These are phyloP conservation scores for Oryza meyeriana DNA, from an alignment of 176 grass and related monocot genomes.

Conservation along the genomic window DNA sequence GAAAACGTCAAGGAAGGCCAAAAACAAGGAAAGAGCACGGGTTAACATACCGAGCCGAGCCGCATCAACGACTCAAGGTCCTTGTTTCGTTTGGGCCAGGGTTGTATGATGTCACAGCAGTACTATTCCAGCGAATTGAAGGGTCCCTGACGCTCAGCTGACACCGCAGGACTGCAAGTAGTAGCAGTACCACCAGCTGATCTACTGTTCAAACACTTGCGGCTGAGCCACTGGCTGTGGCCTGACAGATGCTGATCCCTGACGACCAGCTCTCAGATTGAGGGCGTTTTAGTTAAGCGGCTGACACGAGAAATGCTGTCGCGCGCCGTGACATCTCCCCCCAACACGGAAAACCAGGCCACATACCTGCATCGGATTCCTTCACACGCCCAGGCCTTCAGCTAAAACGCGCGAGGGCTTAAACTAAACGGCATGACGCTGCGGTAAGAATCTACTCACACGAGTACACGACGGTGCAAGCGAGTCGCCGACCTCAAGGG, in stretches of 20 bases:
- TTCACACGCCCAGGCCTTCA: neutral
- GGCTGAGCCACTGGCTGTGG: neutral
- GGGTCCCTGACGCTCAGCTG: neutral
- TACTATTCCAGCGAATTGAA: neutral
- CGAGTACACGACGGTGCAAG: too few relatives aligned
- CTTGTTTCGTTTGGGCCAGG: neutral
- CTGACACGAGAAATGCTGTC: constrained; percentile 39
- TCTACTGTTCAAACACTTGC: neutral
- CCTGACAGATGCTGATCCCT: neutral
- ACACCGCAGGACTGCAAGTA: neutral
- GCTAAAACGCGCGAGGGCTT: neutral
- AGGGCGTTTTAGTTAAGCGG: constrained; percentile 16
- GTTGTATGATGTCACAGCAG: neutral
- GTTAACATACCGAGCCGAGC: neutral
- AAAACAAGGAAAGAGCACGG: too few relatives aligned
- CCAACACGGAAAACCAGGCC: neutral
- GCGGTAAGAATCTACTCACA: neutral
- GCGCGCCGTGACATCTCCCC: neutral
- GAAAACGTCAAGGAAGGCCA: too few relatives aligned
- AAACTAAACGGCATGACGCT: neutral
- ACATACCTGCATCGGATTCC: constrained; percentile 35
- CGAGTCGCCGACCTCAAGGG: too few relatives aligned
- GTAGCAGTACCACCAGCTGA: neutral
- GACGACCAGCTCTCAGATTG: neutral
- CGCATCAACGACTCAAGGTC: neutral